Evolutionary conservation across 2,329 filamentous ascomycete genomes (phyloP), one percentile per base, ranked within the genome.

Genomic region (Sporothrix brasiliensis): DNA sequence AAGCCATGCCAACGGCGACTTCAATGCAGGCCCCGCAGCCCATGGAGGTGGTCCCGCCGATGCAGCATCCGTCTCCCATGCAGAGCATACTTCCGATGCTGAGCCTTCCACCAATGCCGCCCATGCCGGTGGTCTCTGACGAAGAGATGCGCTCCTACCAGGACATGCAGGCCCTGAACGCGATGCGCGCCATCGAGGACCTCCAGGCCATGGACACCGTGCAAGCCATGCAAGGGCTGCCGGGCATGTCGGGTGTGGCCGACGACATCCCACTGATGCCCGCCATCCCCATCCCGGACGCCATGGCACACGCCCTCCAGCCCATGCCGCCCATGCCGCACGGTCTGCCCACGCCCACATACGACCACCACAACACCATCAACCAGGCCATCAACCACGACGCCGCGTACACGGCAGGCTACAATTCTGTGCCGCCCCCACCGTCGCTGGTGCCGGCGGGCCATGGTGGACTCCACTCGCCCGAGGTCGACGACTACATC

Each of bases 121-220:
- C n/a, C 10, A 56, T 9, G 24, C n/a, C 47, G 16, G 34, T 34
- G 34, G 34, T 34, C 34, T 34, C 34, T 9, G n/a, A 24, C 52
- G 11, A 39, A 6, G 54, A n/a, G 19, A 39, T 60, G 13, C 24
- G 27, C 44, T 16, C 44, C 27, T 49, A 50, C 27, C 61, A 65
- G 44, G 16, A 34, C 58, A 47, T 69, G 58, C 58, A 61, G 3
- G 14, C 68, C 39, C 65, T 69, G 68, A 21, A 54, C 9, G 14
- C 47, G n/a, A 54, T 63, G 58, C 39, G 47, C 14, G 16, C 16
- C 14, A 60, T 68, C 41, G 52, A 68, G 24, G 39, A 27, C 10
- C 27, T 58, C 16, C 54, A 58, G 54, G 13, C 27, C 30, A 50
- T 60, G 39, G 41, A 49, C 6, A 4, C 52, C 7, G 44, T 21